These are phyloP conservation scores for Saccharomycopsis synnaedendra DNA, from an alignment of 805 yeast species.

Conservation along the genomic window DNA sequence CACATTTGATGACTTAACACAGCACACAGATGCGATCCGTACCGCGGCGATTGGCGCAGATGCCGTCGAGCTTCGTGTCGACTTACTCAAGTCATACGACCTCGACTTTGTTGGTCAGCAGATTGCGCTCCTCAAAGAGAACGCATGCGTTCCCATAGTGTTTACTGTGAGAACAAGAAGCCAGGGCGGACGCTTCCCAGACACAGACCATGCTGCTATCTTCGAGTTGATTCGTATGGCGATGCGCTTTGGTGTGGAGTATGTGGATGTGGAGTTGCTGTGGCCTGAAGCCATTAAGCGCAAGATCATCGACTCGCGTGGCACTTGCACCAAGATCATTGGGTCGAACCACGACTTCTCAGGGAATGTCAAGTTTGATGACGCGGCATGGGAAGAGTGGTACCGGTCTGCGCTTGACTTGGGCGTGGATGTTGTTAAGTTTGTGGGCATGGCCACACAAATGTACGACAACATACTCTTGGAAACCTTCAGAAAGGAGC, in stretches of 20 bases:
- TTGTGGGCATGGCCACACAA: constrained; percentile 64
- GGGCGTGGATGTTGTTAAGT: constrained; percentile 66
- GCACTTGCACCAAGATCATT: constrained; percentile 58
- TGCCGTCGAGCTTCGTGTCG: constrained; percentile 81
- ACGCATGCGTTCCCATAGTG: constrained; percentile 60
- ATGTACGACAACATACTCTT: constrained; percentile 59
- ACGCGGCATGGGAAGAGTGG: constrained; percentile 63
- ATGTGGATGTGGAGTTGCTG: constrained; percentile 68
- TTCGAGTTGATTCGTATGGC: constrained; percentile 47
- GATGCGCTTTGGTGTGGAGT: constrained; percentile 68
- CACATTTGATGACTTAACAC: constrained; percentile 50
- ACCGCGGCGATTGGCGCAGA: constrained; percentile 55
- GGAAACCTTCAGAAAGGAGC: constrained; percentile 55
- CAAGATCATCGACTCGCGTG: constrained; percentile 37
- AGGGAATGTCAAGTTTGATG: constrained; percentile 53
- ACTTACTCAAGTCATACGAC: constrained; percentile 42
- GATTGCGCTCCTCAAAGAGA: constrained; percentile 55
- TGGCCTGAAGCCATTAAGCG: constrained; percentile 42
- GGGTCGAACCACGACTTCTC: constrained; percentile 74
- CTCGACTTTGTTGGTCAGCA: constrained; percentile 59
- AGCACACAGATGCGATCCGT: constrained; percentile 34
- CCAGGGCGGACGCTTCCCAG: constrained; percentile 80
- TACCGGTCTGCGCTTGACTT: constrained; percentile 55
- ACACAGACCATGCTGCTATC: constrained; percentile 36
- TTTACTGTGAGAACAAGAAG: constrained; percentile 66